These are phyloP conservation scores for Lophiostoma macrostomum DNA, from an alignment of 495 filamentous ascomycete genomes.

Conservation along the genomic window DNA sequence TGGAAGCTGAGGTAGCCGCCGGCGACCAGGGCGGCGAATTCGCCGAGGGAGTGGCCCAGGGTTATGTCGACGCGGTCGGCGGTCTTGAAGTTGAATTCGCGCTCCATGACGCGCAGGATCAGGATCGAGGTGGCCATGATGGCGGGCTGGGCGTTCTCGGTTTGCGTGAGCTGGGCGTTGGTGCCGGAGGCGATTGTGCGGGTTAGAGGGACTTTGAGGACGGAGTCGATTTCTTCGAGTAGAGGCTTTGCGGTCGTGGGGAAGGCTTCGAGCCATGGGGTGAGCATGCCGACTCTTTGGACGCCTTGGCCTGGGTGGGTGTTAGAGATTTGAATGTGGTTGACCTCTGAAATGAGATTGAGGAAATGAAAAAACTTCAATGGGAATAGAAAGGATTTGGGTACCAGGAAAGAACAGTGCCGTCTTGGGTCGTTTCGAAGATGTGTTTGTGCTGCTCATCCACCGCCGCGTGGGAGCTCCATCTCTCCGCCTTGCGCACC, in stretches of 20 bases:
- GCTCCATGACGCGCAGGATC: slow-evolving; percentile 84
- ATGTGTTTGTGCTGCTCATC: slow-evolving; percentile 10
- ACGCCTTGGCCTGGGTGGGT: slow-evolving; percentile 83
- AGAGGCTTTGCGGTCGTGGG: slow-evolving; percentile 68
- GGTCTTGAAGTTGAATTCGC: slow-evolving; percentile 74
- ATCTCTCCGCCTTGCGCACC: slow-evolving; percentile 1
- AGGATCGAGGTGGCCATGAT: slow-evolving; percentile 92
- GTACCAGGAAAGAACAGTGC: slow-evolving; percentile 47
- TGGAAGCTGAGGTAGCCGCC: slow-evolving; percentile 71
- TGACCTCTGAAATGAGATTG: slow-evolving; percentile 1
- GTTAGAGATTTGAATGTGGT: neutral
- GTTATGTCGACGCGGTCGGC: slow-evolving; percentile 70
- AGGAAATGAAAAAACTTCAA: neutral
- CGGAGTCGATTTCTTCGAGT: slow-evolving; percentile 78
- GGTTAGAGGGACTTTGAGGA: slow-evolving; percentile 65
- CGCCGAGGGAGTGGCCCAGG: slow-evolving; percentile 90
- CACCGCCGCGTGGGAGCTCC: slow-evolving; percentile 22
- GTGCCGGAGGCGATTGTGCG: slow-evolving; percentile 79
- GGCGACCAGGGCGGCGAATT: slow-evolving; percentile 87
- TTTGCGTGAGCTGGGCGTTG: slow-evolving; percentile 68
- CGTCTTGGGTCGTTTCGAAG: slow-evolving; percentile 38
- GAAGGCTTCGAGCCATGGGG: slow-evolving; percentile 79
- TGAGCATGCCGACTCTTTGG: slow-evolving; percentile 88
- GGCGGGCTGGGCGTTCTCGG: slow-evolving; percentile 87
- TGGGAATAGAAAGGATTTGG: neutral